A percentile compares a stretch with the other conserved stretches of the same genome.
phyloP scores from a whole-genome alignment of 164 flowering plant species.

The Vitis amurensis region DNA sequence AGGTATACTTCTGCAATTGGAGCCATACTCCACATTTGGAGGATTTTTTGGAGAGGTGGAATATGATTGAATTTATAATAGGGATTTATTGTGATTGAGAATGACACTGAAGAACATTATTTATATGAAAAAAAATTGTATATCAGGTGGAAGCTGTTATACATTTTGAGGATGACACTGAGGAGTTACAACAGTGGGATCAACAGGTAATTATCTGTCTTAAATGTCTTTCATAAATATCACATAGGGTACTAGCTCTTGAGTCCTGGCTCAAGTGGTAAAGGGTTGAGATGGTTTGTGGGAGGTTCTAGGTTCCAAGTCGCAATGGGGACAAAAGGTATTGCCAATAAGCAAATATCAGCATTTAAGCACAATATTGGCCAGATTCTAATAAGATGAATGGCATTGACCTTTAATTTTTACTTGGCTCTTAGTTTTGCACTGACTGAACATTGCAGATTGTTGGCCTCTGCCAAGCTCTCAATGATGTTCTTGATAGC shows the following conservation, averaged over 20 bases:
- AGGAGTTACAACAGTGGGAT: slow-evolving; percentile 98
- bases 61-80: too few relatives aligned
- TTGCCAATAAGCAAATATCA: too few relatives aligned
- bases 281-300: too few relatives aligned
- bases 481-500: slow-evolving; percentile 82
- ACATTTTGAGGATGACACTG: slow-evolving; percentile 98
- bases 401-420: background rate
- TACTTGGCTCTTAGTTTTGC: background rate
- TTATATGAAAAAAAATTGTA: background rate
- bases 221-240: background rate
- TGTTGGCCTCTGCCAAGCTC: slow-evolving; percentile 89
- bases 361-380: too few relatives aligned
- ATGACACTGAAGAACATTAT: background rate
- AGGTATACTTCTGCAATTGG: too few relatives aligned
- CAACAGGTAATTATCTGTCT: slow-evolving; percentile 62
- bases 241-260: too few relatives aligned
- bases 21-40: too few relatives aligned
- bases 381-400: background rate
- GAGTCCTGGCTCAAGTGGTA: too few relatives aligned
- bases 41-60: too few relatives aligned
- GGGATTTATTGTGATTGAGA: too few relatives aligned
- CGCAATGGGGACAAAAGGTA: too few relatives aligned
- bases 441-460: slow-evolving; percentile 50
- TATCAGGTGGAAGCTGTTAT: slow-evolving; percentile 91
- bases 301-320: too few relatives aligned